phyloP scores from a whole-genome alignment of 2,329 filamentous ascomycete species.

The Xylariaceae sp. region DNA sequence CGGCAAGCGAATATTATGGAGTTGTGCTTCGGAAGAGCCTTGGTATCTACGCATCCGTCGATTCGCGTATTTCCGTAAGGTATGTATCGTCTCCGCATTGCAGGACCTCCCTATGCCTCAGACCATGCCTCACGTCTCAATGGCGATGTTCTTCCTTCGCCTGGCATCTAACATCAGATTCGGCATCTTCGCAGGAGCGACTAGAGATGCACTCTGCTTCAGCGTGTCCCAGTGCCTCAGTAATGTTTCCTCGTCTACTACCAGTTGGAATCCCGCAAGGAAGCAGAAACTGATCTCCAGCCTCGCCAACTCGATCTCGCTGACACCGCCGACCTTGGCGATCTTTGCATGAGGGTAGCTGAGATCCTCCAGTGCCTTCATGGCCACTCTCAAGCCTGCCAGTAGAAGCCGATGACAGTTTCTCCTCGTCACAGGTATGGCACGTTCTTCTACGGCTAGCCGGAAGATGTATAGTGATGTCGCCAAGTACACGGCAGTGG shows the following conservation, averaged over 20 bases:
- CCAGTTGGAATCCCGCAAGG: slow-evolving; percentile 78
- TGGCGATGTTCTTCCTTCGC: slow-evolving; percentile 14
- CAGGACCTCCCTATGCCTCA: not conserved
- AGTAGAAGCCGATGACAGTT: slow-evolving; percentile 86
- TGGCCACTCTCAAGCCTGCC: slow-evolving; percentile 80
- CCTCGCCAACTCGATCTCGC: slow-evolving; percentile 73
- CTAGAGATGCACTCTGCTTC: slow-evolving; percentile 21
- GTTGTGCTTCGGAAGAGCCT: too few relatives aligned
- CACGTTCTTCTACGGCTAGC: slow-evolving; percentile 72
- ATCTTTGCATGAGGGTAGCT: slow-evolving; percentile 82
- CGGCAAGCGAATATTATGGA: too few relatives aligned
- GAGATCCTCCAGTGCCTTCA: slow-evolving; percentile 92
- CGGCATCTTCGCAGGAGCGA: slow-evolving; percentile 12
- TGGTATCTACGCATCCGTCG: too few relatives aligned
- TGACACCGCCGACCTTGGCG: slow-evolving; percentile 85
- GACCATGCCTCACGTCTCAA: not conserved
- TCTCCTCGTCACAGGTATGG: slow-evolving; percentile 75
- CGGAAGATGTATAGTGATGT: slow-evolving; percentile 84
- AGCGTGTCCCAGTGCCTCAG: slow-evolving; percentile 67
- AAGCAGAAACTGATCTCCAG: slow-evolving; percentile 90
- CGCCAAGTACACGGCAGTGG: slow-evolving; percentile 87
- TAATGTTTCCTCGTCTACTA: slow-evolving; percentile 58
- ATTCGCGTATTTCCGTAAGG: too few relatives aligned
- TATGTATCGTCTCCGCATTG: not conserved
- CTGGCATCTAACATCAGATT: slow-evolving; percentile 20